Evolutionary conservation across 148 eudicot genomes (phyloP), one percentile per base, ranked within the genome.

Genomic region (Limonium bicolor): DNA sequence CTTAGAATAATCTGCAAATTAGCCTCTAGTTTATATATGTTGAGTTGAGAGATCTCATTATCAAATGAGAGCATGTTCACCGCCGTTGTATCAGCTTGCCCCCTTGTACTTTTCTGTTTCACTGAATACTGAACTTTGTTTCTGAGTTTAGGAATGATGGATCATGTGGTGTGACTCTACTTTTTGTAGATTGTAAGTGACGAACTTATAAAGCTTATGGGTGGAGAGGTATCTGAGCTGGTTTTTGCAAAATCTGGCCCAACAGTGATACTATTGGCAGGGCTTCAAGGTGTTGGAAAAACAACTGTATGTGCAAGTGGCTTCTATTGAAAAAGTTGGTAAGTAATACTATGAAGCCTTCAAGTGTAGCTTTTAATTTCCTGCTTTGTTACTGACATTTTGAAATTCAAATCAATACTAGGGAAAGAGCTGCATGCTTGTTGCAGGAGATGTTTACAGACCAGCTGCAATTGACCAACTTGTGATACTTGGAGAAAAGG

Each of bases 391-490:
- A 37, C 44, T 36, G 37, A 50, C 9, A 7, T 11, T 25, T 15
- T 15, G 43, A 23, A 50, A 14, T 27, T 26, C 31, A 16, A 35
- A 35, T 50, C 27, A 50, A 21, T 34, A 31, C 51, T 80, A 86
- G 97, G 95, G 95, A 27, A 88, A 88, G 72, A 84, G 77, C 47
- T 88, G 95, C 80, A 84, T 88, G 95, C 73, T 88, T 51, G 70
- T 88, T 68, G 97, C 97, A 46, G 94, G 95, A 62, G 97, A 88
- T 63, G 84, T 88, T 12, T 88, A 83, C 67, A 77, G 97, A 60
- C 97, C 97, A 50, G 97, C 97, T 63, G 97, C 97, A 65, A 88
- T 84, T 46, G 97, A 88, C 51, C 97, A 88, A 57, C 85, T 88
- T 48, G 82, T 68, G 38, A 88, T 88, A 57, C 60, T 88, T 36